Evolutionary conservation across 2,329 filamentous ascomycete species (phyloP).

Genomic region (Trichoderma citrinoviride): DNA sequence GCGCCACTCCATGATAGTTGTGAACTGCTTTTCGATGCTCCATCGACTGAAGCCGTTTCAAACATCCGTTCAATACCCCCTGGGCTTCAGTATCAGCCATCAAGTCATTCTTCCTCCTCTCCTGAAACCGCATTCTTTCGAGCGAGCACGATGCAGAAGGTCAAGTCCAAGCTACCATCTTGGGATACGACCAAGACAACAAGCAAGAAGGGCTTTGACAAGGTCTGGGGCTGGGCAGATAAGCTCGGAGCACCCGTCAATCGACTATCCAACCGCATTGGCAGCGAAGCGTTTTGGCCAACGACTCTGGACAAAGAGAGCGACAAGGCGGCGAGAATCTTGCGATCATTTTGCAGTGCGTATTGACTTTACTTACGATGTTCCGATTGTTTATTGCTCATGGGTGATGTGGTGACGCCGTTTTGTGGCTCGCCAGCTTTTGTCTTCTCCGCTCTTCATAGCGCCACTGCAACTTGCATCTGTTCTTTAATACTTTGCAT

Average conservation of each 20-base stretch:
- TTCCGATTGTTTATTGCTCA: background rate
- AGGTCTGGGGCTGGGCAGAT: conserved; percentile 56
- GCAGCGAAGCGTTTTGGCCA: conserved; percentile 74
- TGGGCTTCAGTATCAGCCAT: background rate
- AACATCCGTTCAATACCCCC: background rate
- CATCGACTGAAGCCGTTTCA: background rate
- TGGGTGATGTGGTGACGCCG: no score
- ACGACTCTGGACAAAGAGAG: conserved; percentile 70
- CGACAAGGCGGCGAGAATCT: conserved; percentile 71
- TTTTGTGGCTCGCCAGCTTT: no score
- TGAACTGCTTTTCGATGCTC: background rate
- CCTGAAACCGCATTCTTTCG: background rate
- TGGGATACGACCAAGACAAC: conserved; percentile 55
- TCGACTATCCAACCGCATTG: conserved; percentile 64
- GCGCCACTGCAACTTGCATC: no score
- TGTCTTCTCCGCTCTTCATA: no score
- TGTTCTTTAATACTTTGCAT: background rate
- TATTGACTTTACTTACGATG: background rate
- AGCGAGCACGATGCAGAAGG: conserved; percentile 35
- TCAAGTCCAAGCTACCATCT: conserved; percentile 37
- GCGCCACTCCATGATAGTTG: background rate
- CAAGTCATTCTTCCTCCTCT: background rate
- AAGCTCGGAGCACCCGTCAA: conserved; percentile 66
- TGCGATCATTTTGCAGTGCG: conserved; percentile 67
- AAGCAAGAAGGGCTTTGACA: conserved; percentile 69